Evolutionary conservation across 495 filamentous ascomycete species (phyloP).

Genomic region (Penicillium ochrochloron): DNA sequence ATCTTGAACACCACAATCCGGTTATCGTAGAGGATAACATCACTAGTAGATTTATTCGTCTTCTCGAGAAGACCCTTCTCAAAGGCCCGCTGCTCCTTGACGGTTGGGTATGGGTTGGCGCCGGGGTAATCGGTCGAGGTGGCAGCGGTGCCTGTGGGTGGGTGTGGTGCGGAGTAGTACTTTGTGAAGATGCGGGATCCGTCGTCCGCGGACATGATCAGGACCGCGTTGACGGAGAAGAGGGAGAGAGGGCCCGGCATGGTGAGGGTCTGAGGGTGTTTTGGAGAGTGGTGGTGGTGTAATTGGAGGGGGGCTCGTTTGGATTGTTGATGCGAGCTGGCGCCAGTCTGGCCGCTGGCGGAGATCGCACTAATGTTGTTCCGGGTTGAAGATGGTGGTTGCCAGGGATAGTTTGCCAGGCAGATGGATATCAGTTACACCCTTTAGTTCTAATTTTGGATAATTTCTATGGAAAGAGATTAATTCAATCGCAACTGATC

Average conservation of each 20-base stretch:
- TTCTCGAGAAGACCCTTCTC: slow-evolving; percentile 96
- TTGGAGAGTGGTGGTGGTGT: slow-evolving; percentile 17
- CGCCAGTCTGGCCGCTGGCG: slow-evolving; percentile 44
- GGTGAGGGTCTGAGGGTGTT: slow-evolving; percentile 35
- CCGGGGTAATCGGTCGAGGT: slow-evolving; percentile 61
- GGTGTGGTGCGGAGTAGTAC: slow-evolving; percentile 91
- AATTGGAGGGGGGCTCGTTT: slow-evolving; percentile 17
- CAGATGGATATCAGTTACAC: background rate
- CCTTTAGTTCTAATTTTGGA: background rate
- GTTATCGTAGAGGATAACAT: slow-evolving; percentile 96
- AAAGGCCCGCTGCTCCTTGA: slow-evolving; percentile 92
- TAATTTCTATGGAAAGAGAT: background rate
- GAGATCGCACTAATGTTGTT: slow-evolving; percentile 45
- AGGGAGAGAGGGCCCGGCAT: slow-evolving; percentile 69
- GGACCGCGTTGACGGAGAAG: slow-evolving; percentile 89
- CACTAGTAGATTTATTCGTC: slow-evolving; percentile 91
- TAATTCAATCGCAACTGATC: background rate
- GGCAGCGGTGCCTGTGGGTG: slow-evolving; percentile 57
- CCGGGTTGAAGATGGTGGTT: slow-evolving; percentile 22
- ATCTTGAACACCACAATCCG: slow-evolving; percentile 95
- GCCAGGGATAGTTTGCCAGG: background rate
- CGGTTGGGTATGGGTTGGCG: slow-evolving; percentile 80
- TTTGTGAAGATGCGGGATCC: slow-evolving; percentile 90
- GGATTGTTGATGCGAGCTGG: slow-evolving; percentile 42
- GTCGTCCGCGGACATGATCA: slow-evolving; percentile 87